These are phyloP conservation scores for Linderniella brevidens DNA, from an alignment of 257 asterid species.

Conservation along the genomic window DNA sequence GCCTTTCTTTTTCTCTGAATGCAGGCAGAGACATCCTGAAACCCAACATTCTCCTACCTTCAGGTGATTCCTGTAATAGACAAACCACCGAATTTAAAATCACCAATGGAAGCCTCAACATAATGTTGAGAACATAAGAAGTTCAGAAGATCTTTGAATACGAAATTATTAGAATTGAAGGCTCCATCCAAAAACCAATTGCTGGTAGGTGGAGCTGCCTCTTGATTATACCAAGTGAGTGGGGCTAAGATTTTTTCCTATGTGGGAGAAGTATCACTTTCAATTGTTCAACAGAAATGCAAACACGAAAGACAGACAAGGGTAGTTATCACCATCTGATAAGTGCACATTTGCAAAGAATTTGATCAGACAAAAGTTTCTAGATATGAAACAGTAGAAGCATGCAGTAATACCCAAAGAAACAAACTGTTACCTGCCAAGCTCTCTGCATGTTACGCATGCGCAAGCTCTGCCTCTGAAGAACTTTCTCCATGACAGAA, in stretches of 20 bases:
- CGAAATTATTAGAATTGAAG: too few species aligned
- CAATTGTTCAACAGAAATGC: not conserved
- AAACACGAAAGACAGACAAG: not conserved
- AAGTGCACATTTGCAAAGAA: not conserved
- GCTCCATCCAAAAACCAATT: too few species aligned
- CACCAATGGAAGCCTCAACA: not conserved
- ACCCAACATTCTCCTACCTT: constrained; percentile 71
- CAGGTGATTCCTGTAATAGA: constrained; percentile 69
- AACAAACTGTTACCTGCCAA: constrained; percentile 56
- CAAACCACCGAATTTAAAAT: not conserved
- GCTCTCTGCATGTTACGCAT: constrained; percentile 91
- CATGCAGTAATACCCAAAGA: not conserved
- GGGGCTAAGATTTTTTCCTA: too few species aligned
- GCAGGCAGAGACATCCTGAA: constrained; percentile 91
- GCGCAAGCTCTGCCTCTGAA: constrained; percentile 90
- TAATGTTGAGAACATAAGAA: not conserved
- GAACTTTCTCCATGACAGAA: constrained; percentile 93
- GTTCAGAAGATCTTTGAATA: too few species aligned
- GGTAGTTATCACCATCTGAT: not conserved
- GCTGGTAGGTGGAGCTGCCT: too few species aligned
- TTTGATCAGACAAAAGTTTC: not conserved
- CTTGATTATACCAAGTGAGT: too few species aligned
- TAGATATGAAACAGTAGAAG: too few species aligned
- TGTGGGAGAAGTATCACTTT: not conserved
- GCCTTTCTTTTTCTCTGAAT: constrained; percentile 78